These are phyloP conservation scores for Metschnikowia chrysomelidarum DNA, from an alignment of 805 yeast genomes.

Conservation along the genomic window DNA sequence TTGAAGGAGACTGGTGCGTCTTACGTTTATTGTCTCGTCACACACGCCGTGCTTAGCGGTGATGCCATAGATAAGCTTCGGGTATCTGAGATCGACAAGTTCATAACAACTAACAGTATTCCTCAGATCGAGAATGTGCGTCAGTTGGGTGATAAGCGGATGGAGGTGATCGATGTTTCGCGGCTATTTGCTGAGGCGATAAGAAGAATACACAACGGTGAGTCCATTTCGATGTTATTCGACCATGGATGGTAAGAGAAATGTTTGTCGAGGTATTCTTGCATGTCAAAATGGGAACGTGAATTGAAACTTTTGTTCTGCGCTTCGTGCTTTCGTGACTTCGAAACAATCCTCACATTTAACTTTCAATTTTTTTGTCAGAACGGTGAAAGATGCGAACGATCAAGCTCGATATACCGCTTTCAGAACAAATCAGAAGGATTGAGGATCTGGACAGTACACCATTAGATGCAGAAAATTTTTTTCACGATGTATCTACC, in stretches of 20 bases:
- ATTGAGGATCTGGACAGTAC: no score
- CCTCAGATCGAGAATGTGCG: constrained; percentile 68
- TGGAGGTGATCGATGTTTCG: constrained; percentile 85
- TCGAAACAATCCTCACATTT: no score
- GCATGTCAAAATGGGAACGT: neutral
- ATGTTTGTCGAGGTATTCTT: neutral
- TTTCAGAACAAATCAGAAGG: no score
- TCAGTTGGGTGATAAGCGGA: constrained; percentile 51
- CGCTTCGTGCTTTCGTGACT: no score
- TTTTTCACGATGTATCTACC: no score
- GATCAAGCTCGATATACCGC: no score
- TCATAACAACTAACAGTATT: constrained; percentile 87
- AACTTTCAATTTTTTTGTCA: no score
- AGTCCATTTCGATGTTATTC: constrained; percentile 88
- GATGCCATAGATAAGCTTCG: constrained; percentile 77
- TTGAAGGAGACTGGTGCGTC: constrained; percentile 92
- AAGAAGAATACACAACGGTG: constrained; percentile 95
- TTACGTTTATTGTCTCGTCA: constrained; percentile 79
- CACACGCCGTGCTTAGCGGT: constrained; percentile 92
- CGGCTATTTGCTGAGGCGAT: constrained; percentile 91
- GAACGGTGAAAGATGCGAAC: no score
- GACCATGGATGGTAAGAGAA: constrained; percentile 64
- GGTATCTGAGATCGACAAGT: constrained; percentile 70
- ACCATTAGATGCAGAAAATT: no score
- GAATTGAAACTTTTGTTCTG: neutral